Conservation (phyloP, 305 asterid genomes). For the Rubia tinctorum region DNA sequence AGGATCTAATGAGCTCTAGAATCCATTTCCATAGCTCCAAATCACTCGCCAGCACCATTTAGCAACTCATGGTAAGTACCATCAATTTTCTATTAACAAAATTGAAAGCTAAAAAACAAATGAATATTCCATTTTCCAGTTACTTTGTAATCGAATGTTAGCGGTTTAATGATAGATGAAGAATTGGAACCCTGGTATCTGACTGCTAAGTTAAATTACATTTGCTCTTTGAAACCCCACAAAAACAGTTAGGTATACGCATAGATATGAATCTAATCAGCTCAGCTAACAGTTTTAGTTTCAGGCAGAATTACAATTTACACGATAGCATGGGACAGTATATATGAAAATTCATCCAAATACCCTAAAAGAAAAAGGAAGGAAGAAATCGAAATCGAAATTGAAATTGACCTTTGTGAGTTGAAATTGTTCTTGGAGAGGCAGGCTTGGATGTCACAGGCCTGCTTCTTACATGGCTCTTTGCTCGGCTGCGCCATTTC, state of each 20-base stretch:
- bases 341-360: neutral
- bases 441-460: constrained; percentile 92
- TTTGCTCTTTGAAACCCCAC: neutral
- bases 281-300: constrained; percentile 1
- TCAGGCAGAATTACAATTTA: neutral
- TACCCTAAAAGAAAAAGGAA: neutral
- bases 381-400: neutral
- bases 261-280: neutral
- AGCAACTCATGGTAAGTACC: neutral
- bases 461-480: constrained; percentile 94
- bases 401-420: constrained; percentile 45
- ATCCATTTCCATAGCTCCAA: neutral
- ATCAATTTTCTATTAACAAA: too few species aligned
- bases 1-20: neutral
- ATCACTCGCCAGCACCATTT: neutral
- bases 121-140: neutral
- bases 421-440: constrained; percentile 96
- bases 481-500: constrained; percentile 72
- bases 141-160: neutral
- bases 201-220: too few species aligned
- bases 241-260: neutral
- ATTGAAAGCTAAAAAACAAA: neutral
- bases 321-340: neutral
- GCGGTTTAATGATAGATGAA: too few species aligned
- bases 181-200: too few species aligned